Conservation (phyloP, 2,329 filamentous ascomycete species). For the Chrysoporthe deuterocubensis region DNA sequence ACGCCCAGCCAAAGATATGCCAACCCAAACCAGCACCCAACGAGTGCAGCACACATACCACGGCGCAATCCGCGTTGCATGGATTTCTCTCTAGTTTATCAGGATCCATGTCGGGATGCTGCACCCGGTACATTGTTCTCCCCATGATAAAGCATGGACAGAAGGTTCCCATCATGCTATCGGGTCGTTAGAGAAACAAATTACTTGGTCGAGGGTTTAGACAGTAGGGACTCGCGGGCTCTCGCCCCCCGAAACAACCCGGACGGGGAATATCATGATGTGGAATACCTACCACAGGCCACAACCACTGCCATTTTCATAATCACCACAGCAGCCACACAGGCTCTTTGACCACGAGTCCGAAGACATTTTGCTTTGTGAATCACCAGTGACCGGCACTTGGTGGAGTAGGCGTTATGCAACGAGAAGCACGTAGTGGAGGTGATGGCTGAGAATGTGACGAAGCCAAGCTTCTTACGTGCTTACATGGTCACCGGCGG, state of each 20-base stretch:
- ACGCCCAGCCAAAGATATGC: slow-evolving; percentile 19
- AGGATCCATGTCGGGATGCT: slow-evolving; percentile 15
- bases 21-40: slow-evolving; percentile 17
- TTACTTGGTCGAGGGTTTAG: not conserved
- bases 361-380: slow-evolving; percentile 3
- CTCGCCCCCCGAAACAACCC: not conserved
- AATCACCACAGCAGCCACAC: slow-evolving; percentile 11
- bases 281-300: slow-evolving; percentile 12
- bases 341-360: slow-evolving; percentile 14
- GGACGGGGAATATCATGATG: not conserved
- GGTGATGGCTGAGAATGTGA: not conserved
- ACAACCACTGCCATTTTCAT: slow-evolving; percentile 14
- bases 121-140: slow-evolving; percentile 22
- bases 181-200: not conserved
- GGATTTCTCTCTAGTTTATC: slow-evolving; percentile 17
- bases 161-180: slow-evolving; percentile 18
- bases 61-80: slow-evolving; percentile 23
- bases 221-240: not conserved
- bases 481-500: slow-evolving; percentile 4
- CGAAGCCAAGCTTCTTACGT: slow-evolving; percentile 2
- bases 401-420: not conserved
- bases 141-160: slow-evolving; percentile 23
- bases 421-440: not conserved
- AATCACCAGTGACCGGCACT: not conserved
- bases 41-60: slow-evolving; percentile 17